Conservation (phyloP, 2,329 filamentous ascomycete species). For the Exophiala calicioides region DNA sequence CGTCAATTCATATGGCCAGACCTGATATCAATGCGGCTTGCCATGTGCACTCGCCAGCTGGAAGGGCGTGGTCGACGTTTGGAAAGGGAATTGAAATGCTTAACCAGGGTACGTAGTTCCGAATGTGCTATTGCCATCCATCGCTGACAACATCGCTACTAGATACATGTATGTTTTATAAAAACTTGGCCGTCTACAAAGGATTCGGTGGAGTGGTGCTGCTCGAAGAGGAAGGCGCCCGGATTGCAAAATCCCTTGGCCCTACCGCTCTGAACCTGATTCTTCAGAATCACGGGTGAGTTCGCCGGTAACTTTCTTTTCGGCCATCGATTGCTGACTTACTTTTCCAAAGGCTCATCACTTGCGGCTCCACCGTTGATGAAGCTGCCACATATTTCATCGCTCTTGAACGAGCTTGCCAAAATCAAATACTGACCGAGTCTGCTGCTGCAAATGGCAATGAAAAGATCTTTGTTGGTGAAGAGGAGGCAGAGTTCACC, state of each 20-base stretch:
- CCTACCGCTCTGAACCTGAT: slow-evolving; percentile 43
- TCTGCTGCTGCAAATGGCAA: slow-evolving; percentile 5
- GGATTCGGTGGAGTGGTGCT: slow-evolving; percentile 57
- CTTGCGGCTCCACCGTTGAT: slow-evolving; percentile 52
- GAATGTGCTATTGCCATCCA: neutral
- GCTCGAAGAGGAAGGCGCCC: slow-evolving; percentile 53
- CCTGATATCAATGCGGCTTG: slow-evolving; percentile 57
- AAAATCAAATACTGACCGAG: slow-evolving; percentile 53
- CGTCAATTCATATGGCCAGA: slow-evolving; percentile 54
- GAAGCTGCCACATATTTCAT: slow-evolving; percentile 57
- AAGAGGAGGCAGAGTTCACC: slow-evolving; percentile 12
- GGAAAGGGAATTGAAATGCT: slow-evolving; percentile 46
- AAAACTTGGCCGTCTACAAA: slow-evolving; percentile 54
- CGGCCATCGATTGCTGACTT: neutral
- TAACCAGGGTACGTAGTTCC: slow-evolving; percentile 39
- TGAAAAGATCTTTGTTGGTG: neutral
- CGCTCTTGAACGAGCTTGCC: slow-evolving; percentile 55
- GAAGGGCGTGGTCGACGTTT: slow-evolving; percentile 45
- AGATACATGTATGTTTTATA: slow-evolving; percentile 44
- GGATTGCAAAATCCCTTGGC: slow-evolving; percentile 52
- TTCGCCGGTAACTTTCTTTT: neutral
- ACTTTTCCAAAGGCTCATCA: slow-evolving; percentile 30
- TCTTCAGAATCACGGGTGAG: slow-evolving; percentile 52
- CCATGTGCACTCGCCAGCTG: slow-evolving; percentile 57
- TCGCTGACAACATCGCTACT: neutral